phyloP scores from a whole-genome alignment of 2,329 filamentous ascomycete species.

The Colletotrichum tropicale region DNA sequence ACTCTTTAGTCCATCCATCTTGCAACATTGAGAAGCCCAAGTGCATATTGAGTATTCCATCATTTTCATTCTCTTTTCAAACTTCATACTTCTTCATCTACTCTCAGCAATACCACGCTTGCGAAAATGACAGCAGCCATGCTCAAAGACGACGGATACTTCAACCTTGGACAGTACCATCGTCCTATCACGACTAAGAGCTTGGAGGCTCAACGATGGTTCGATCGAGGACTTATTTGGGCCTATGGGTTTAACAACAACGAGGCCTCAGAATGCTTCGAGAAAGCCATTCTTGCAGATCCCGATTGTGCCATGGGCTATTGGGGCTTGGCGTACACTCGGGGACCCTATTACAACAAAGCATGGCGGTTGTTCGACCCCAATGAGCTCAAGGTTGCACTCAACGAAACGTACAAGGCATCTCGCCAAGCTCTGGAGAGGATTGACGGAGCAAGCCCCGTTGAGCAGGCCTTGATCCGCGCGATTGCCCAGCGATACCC shows the following conservation, averaged over 20 bases:
- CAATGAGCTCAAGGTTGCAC: conserved; percentile 13
- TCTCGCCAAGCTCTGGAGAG: conserved; percentile 10
- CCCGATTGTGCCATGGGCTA: conserved; percentile 49
- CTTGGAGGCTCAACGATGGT: conserved; percentile 56
- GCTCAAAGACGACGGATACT: conserved; percentile 6
- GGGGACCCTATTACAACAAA: conserved; percentile 57
- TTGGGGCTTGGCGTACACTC: conserved; percentile 59
- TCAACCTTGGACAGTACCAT: conserved; percentile 51
- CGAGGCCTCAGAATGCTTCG: conserved; percentile 56
- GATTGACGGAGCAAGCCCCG: background rate
- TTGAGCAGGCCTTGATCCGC: conserved; percentile 20
- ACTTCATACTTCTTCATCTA: background rate
- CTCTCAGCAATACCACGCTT: background rate
- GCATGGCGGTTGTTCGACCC: conserved; percentile 25
- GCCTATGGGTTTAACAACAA: conserved; percentile 66
- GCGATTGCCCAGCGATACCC: conserved; percentile 21
- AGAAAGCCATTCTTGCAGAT: conserved; percentile 48
- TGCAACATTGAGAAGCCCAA: background rate
- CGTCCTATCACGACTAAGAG: conserved; percentile 49
- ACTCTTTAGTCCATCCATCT: background rate
- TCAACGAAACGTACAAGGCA: background rate
- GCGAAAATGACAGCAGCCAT: background rate
- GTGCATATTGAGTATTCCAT: background rate
- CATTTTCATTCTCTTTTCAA: background rate
- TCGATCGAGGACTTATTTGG: conserved; percentile 62